Base-by-base conservation (phyloP, 2,329 filamentous ascomycete species). In the Fusarium fracticaudum region DNA sequence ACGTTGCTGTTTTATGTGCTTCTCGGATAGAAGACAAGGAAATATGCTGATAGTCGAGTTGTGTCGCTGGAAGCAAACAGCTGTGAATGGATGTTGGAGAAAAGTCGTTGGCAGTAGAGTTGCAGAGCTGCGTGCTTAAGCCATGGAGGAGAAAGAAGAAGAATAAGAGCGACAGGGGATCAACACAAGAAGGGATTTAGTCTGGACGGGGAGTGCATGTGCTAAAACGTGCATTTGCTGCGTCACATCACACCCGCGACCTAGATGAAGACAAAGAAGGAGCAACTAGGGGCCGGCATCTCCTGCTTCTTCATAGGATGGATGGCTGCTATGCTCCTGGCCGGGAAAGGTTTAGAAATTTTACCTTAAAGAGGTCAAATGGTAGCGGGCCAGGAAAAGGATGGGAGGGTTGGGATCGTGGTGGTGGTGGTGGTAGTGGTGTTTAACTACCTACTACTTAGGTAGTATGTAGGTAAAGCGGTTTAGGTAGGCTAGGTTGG, bases 241-340 rank as follows among this genome's bases (percentile, higher is more conserved):
- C 60, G 66, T 74, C 72, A 74, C 72, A 72, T 74, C 72, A 74
- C 62, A 63, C 50, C 60, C 64, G 40, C 64, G 62, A 64, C 71
- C 67, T n/a, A 61, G 57, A 54, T 59, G 66, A 70, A 70, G 66
- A 69, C 71, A 66, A 65, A 72, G 71, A 51, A 67, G 64, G 63
- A 60, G 67, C 63, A 67, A 41, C 59, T 54, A 64, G 62, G 61
- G 50, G 55, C 55, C 67, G 35, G 35, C 50, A 61, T 58, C 44
- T 54, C 50, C 44, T 71, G 45, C 44, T 58, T 45, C 45, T 71
- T 73, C 61, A 66, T 70, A 67, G 62, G 70, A 73, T 55, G 58
- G 70, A 73, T 55, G 60, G 26, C 31, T 61, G 53, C 31, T 67
- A 50, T 57, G 29, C 48, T 67, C 67, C 37, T 73, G 60, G 53